Evolutionary conservation across 768 basidiomycete genomes (phyloP), one percentile per base, ranked within the genome.

Genomic region (Coprinellus micaceus): DNA sequence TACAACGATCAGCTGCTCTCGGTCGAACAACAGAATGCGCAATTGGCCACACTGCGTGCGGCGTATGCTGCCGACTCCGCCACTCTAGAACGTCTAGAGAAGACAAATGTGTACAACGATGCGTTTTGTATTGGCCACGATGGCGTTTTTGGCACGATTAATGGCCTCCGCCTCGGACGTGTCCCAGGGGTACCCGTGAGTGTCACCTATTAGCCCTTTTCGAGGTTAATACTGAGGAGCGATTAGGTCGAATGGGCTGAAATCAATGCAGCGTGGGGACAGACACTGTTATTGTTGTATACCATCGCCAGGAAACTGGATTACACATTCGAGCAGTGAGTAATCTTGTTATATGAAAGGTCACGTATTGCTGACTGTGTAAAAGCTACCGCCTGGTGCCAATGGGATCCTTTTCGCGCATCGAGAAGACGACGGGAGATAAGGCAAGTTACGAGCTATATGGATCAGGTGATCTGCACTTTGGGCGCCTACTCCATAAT

Each of bases 231-330:
- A 28, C 56, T 66, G 53, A 57, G 56, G 49, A 62, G 54, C 61
- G 60, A 28, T 13, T 59, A 92, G 85, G 95, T 98, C 28, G 97
- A 98, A 67, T 99, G 95, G 95, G 84, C 92, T 2, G 97, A 99
- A 72, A 94, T 98, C 69, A 98, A 98, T 66, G 97, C 97, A 11
- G 97, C 97, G 17, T 97, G 96, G 94, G 97, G 97, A 1, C 89
- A 97, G 67, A 92, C 95, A 0, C 76, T 96, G n/a, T 78, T 98
- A 17, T 77, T 98, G 54, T 74, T 98, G 33, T 91, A 96, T 65
- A 93, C 93, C 6, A 83, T 99, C 48, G 93, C 93, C 11, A 80
- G 89, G 54, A 99, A 98, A 71, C 82, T 97, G 13, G 94, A 93
- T 59, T 92, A 86, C 65, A 83, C 82, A 3, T 98, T 97, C 63